Percentiles rank a stretch among this genome's conserved stretches.
Conservation (phyloP, 257 asterid species). For the Solanum virginianum region DNA sequence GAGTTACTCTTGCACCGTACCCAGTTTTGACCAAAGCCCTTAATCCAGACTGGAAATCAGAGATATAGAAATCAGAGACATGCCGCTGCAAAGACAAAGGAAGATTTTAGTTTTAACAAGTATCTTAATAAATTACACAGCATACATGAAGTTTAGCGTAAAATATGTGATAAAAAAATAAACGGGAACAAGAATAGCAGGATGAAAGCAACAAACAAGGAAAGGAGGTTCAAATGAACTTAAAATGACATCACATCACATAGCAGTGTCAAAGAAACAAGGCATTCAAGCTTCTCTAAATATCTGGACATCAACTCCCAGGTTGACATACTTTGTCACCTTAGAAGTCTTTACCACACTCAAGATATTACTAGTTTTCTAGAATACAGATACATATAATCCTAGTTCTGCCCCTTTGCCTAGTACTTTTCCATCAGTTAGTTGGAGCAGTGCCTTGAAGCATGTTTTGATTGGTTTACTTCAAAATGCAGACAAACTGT, state of each 20-base stretch:
- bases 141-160: not conserved
- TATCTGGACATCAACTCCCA: not conserved
- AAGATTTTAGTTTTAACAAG: not conserved
- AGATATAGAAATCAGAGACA: slow-evolving; percentile 81
- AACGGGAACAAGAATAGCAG: not conserved
- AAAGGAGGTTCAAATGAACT: not conserved
- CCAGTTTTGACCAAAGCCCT: slow-evolving; percentile 91
- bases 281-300: not conserved
- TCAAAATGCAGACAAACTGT: not conserved
- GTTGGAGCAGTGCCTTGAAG: not conserved
- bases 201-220: not conserved
- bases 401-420: not conserved
- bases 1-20: slow-evolving; percentile 56
- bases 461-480: not conserved
- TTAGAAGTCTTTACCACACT: not conserved
- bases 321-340: not conserved
- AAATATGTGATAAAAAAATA: not conserved
- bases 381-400: not conserved
- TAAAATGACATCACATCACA: not conserved
- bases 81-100: slow-evolving; percentile 41
- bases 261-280: not conserved
- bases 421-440: not conserved
- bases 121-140: not conserved
- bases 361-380: not conserved
- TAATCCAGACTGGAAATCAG: slow-evolving; percentile 82